Percentiles rank a stretch among this genome's conserved stretches.
These are phyloP conservation scores for Neurospora sp. DNA, from an alignment of 495 filamentous ascomycete species.

Conservation along the genomic window DNA sequence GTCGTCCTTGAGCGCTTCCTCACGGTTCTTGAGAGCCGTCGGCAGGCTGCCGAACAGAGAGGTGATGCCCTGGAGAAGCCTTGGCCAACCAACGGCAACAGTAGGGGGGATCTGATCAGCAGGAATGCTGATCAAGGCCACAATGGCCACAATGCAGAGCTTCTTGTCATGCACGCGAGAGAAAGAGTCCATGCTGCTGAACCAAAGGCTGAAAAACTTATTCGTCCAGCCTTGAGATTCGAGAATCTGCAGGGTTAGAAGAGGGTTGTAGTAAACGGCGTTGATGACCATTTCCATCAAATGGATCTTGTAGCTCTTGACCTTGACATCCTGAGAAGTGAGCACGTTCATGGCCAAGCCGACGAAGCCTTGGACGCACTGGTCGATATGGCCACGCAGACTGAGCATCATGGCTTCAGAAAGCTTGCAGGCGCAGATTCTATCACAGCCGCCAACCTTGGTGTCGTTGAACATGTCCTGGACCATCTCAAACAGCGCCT, in stretches of 20 bases:
- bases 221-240: conserved; percentile 96
- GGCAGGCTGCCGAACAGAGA: conserved; percentile 86
- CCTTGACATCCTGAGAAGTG: conserved; percentile 53
- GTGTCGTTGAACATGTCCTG: conserved; percentile 59
- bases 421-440: conserved; percentile 98
- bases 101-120: conserved; percentile 72
- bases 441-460: conserved; percentile 82
- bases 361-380: conserved; percentile 76
- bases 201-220: conserved; percentile 98
- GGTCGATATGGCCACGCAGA: conserved; percentile 81
- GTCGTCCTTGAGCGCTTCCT: conserved; percentile 88
- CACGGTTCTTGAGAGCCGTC: conserved; percentile 75
- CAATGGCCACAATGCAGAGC: conserved; percentile 87
- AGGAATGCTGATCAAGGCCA: conserved; percentile 63
- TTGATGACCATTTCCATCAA: conserved; percentile 99
- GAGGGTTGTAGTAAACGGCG: conserved; percentile 91
- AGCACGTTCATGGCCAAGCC: conserved; percentile 80
- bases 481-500: conserved; percentile 77
- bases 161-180: conserved; percentile 96
- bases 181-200: conserved; percentile 90
- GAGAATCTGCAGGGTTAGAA: conserved; percentile 68
- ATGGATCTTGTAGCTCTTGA: conserved; percentile 89
- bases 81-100: conserved; percentile 94
- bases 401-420: conserved; percentile 95
- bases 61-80: conserved; percentile 82